phyloP scores from a whole-genome alignment of 345 rosid species.

The Eucalyptus victrix region DNA sequence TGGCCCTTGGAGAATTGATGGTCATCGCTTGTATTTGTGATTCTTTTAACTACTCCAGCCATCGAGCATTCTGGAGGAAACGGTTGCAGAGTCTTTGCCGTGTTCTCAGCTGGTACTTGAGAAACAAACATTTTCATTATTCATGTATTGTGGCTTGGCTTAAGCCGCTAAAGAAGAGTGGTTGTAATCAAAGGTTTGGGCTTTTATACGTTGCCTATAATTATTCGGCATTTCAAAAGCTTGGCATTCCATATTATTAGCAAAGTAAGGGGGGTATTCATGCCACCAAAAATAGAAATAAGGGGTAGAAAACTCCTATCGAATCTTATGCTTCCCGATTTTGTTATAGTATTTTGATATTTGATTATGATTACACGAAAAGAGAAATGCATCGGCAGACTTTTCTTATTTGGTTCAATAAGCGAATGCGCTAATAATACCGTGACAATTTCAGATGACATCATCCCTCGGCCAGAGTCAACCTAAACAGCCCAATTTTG shows the following conservation, averaged over 20 bases:
- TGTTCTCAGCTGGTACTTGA: not conserved
- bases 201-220: not conserved
- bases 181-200: not conserved
- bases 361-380: not conserved
- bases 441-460: not conserved
- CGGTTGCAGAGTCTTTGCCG: not conserved
- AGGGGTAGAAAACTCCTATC: not conserved
- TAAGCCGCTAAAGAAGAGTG: not conserved
- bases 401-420: not conserved
- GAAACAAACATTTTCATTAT: not conserved
- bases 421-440: not conserved
- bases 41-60: not conserved
- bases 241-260: not conserved
- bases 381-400: not conserved
- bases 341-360: not conserved
- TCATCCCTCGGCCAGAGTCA: not conserved
- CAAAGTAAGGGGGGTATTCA: not conserved
- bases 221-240: not conserved
- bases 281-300: not conserved
- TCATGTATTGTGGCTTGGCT: not conserved
- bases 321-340: not conserved
- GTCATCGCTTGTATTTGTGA: not conserved
- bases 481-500: not conserved
- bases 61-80: not conserved
- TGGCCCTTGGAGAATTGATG: not conserved